Conservation (phyloP, 306 rosid genomes). For the Morella rubra region DNA sequence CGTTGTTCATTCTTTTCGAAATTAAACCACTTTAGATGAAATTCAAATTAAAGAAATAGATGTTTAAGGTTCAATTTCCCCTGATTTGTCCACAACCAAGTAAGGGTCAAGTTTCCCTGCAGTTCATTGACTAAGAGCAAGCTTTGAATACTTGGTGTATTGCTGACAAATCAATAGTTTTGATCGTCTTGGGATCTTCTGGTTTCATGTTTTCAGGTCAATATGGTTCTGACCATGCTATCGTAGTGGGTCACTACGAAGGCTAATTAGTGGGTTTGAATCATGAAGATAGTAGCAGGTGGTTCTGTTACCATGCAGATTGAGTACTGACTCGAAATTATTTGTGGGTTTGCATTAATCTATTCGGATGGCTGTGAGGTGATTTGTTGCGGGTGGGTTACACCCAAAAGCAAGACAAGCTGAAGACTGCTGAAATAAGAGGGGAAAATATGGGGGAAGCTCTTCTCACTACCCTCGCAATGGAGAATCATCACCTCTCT, state of each 20-base stretch:
- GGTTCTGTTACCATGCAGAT: conserved; percentile 8
- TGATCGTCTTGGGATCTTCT: no score
- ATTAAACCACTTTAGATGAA: neutral
- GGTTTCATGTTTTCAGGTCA: conserved; percentile 31
- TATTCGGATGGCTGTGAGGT: conserved; percentile 29
- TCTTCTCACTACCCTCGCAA: conserved; percentile 61
- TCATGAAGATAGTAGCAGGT: neutral
- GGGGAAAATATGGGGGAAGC: conserved; percentile 52
- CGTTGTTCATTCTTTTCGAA: neutral
- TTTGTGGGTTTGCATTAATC: conserved; percentile 5
- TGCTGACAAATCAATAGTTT: neutral
- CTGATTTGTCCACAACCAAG: neutral
- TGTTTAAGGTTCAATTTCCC: neutral
- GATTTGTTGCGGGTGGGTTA: conserved; percentile 5
- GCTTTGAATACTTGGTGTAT: neutral
- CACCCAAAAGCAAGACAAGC: conserved; percentile 21
- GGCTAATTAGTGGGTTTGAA: conserved; percentile 5
- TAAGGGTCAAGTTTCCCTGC: no score
- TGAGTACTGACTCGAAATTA: conserved; percentile 1
- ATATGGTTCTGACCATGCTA: conserved; percentile 7
- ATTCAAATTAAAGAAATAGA: neutral
- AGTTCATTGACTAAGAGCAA: no score
- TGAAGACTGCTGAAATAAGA: no score
- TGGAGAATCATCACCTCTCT: conserved; percentile 91
- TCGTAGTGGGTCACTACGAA: conserved; percentile 11